Conservation (phyloP, 1,284 basidiomycete species). For the Macrocybe sp. region DNA sequence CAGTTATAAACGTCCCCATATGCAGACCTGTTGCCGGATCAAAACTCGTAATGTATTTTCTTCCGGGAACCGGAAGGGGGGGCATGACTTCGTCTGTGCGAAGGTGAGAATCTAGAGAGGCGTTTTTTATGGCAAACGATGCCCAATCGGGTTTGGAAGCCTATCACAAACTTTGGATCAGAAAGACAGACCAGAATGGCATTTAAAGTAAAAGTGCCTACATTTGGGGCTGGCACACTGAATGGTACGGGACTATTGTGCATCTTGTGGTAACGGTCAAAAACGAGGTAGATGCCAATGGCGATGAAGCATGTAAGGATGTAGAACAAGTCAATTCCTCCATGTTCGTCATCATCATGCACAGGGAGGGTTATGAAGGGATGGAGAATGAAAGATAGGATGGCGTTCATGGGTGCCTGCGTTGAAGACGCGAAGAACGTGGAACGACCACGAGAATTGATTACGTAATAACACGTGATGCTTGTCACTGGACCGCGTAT, state of each 20-base stretch:
- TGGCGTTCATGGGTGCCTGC: conserved; percentile 28
- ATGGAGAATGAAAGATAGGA: conserved; percentile 47
- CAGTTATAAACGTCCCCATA: conserved; percentile 64
- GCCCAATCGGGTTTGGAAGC: conserved; percentile 56
- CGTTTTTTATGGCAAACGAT: conserved; percentile 48
- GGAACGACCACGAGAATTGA: conserved; percentile 1
- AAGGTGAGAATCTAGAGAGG: conserved; percentile 60
- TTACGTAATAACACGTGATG: conserved; percentile 4
- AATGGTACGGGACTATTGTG: conserved; percentile 71
- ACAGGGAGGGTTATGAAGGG: conserved; percentile 43
- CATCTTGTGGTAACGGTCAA: conserved; percentile 65
- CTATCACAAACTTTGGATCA: conserved; percentile 9
- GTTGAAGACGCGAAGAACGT: conserved; percentile 1
- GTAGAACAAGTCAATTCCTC: conserved; percentile 49
- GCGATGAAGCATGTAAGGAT: conserved; percentile 61
- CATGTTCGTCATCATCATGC: conserved; percentile 38
- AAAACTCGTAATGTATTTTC: conserved; percentile 81
- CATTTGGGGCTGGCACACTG: conserved; percentile 50
- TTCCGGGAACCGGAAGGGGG: conserved; percentile 38
- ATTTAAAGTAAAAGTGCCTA: conserved; percentile 27
- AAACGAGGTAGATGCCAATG: conserved; percentile 72
- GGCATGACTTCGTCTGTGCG: conserved; percentile 52
- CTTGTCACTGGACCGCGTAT: too few species aligned
- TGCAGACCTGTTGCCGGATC: conserved; percentile 88
- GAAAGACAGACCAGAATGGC: conserved; percentile 1